phyloP scores from a whole-genome alignment of 2,329 filamentous ascomycete genomes.

The Alternaria angustiovoidea region DNA sequence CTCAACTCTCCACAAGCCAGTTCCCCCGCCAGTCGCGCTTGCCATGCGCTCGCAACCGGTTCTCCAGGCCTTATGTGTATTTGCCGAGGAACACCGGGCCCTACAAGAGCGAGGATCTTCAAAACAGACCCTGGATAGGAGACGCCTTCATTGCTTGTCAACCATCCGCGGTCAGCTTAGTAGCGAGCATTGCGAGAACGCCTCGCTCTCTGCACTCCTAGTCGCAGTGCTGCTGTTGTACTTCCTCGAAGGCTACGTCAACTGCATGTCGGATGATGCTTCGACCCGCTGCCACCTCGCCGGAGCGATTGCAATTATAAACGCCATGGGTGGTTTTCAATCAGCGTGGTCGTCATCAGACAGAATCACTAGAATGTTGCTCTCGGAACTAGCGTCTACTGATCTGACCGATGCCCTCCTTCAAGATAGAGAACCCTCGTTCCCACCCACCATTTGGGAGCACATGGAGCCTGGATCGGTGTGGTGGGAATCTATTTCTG shows the following conservation, averaged over 20 bases:
- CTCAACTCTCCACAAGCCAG: conserved; percentile 17
- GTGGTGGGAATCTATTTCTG: conserved; percentile 17
- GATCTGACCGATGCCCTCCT: conserved; percentile 25
- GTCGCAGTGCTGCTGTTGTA: conserved; percentile 24
- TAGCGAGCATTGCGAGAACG: conserved; percentile 4
- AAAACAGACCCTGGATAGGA: conserved; percentile 11
- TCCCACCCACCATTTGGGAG: conserved; percentile 18
- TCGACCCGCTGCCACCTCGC: conserved; percentile 23
- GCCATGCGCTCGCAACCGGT: conserved; percentile 22
- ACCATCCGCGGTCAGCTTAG: conserved; percentile 19
- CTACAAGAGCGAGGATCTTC: conserved; percentile 13
- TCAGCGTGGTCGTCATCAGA: conserved; percentile 12
- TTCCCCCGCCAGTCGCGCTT: conserved; percentile 18
- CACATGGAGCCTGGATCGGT: conserved; percentile 18
- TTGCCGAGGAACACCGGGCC: conserved; percentile 23
- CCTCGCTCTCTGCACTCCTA: conserved; percentile 17
- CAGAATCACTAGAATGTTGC: conserved; percentile 19
- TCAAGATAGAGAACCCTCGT: conserved; percentile 17
- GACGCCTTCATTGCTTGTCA: conserved; percentile 16
- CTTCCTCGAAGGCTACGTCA: conserved; percentile 24
- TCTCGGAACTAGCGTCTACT: conserved; percentile 25
- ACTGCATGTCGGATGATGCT: conserved; percentile 19
- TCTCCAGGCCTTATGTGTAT: conserved; percentile 20
- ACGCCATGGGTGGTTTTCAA: conserved; percentile 72
- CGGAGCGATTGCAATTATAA: conserved; percentile 72